Conservation (phyloP, 345 rosid genomes). For the Syzygium grande region DNA sequence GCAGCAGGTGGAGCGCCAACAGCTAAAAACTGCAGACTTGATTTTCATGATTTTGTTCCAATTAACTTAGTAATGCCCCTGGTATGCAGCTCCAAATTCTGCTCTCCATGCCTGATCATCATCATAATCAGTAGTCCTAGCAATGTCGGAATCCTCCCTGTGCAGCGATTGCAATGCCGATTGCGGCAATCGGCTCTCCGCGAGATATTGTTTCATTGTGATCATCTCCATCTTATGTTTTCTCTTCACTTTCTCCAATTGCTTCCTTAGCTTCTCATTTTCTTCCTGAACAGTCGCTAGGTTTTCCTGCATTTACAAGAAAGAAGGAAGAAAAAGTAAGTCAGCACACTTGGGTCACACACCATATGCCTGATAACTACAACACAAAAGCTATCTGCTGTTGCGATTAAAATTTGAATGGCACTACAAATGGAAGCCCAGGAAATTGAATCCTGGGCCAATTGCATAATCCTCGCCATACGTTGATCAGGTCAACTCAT, state of each 20-base stretch:
- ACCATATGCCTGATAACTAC: neutral
- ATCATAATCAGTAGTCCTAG: constrained; percentile 9
- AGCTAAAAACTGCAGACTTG: neutral
- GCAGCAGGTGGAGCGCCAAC: neutral
- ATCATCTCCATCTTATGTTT: constrained; percentile 90
- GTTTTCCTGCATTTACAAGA: constrained; percentile 43
- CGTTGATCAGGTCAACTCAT: neutral
- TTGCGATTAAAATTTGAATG: neutral
- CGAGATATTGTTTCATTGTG: constrained; percentile 79
- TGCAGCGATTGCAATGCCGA: constrained; percentile 63
- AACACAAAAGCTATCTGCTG: neutral
- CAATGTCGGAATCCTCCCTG: constrained; percentile 26
- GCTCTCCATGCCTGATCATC: constrained; percentile 97
- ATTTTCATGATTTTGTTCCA: neutral
- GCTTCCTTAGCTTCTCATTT: constrained; percentile 84
- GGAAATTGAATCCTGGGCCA: neutral
- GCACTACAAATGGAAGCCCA: neutral
- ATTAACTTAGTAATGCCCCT: constrained; percentile 37
- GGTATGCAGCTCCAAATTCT: constrained; percentile 87
- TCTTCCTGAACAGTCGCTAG: constrained; percentile 39
- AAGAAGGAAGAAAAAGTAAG: neutral
- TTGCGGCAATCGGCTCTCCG: constrained; percentile 78
- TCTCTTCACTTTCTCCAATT: constrained; percentile 73
- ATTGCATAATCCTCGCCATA: neutral
- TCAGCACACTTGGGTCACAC: neutral